Evolutionary conservation across 1,284 basidiomycete genomes (phyloP).

Genomic region (Thecaphora thlaspeos): DNA sequence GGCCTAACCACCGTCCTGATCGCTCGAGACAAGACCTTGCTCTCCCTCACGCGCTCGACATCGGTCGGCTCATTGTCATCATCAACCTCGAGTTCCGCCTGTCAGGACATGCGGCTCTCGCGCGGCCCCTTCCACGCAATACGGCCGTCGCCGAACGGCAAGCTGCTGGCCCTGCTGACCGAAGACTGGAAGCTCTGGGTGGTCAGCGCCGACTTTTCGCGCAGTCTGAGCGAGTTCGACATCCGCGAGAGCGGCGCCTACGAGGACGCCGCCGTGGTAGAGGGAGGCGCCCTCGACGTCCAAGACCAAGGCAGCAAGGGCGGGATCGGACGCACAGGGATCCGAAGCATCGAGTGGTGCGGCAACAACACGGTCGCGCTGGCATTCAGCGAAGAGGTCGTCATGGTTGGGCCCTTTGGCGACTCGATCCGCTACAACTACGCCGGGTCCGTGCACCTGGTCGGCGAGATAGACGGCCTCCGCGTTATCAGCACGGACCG

Average conservation of each 20-base stretch:
- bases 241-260: slow-evolving; percentile 37
- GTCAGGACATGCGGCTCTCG: slow-evolving; percentile 65
- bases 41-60: slow-evolving; percentile 29
- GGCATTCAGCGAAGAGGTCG: slow-evolving; percentile 74
- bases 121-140: slow-evolving; percentile 85
- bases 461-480: slow-evolving; percentile 84
- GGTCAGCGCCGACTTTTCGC: slow-evolving; percentile 85
- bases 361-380: slow-evolving; percentile 91
- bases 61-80: slow-evolving; percentile 29
- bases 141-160: slow-evolving; percentile 86
- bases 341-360: slow-evolving; percentile 75
- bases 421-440: slow-evolving; percentile 85
- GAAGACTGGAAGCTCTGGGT: slow-evolving; percentile 78
- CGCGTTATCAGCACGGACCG: slow-evolving; percentile 75
- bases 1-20: slow-evolving; percentile 31
- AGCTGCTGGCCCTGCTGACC: slow-evolving; percentile 81
- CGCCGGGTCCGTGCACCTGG: slow-evolving; percentile 71
- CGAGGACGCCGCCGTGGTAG: slow-evolving; percentile 19
- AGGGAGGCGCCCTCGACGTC: slow-evolving; percentile 8
- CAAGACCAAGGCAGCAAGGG: slow-evolving; percentile 9
- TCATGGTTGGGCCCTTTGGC: slow-evolving; percentile 87
- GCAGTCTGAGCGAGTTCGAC: slow-evolving; percentile 80
- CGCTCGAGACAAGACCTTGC: slow-evolving; percentile 20
- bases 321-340: slow-evolving; percentile 41
- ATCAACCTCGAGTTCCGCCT: slow-evolving; percentile 5